Evolutionary conservation across 2,329 filamentous ascomycete species (phyloP).

Genomic region (Hyphodiscus sp.): DNA sequence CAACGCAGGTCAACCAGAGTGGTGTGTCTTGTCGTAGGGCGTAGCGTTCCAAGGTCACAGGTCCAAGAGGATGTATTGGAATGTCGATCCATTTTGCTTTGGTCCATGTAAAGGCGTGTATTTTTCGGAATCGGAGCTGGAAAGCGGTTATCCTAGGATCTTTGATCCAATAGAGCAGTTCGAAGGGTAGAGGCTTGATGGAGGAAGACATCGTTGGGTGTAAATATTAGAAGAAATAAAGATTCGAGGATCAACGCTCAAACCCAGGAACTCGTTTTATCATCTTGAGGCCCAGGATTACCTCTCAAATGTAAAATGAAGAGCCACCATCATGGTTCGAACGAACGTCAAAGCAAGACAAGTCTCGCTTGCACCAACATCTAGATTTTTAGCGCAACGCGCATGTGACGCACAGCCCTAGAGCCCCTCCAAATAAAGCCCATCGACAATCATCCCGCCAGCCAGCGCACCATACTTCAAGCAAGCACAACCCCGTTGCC

Average conservation of each 20-base stretch:
- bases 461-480: neutral
- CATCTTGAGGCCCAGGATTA: neutral
- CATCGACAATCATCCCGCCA: neutral
- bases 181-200: neutral
- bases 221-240: neutral
- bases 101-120: neutral
- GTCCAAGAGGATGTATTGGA: neutral
- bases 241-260: neutral
- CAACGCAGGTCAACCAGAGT: neutral
- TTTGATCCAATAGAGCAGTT: neutral
- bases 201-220: neutral
- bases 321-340: too few species aligned
- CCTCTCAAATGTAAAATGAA: too few species aligned
- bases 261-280: neutral
- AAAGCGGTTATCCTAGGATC: neutral
- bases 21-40: neutral
- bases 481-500: neutral
- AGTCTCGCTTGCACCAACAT: neutral
- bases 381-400: neutral
- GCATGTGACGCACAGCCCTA: slow-evolving; percentile 5
- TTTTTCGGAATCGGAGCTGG: neutral
- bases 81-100: neutral
- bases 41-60: neutral
- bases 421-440: slow-evolving; percentile 1
- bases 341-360: neutral